Evolutionary conservation across 345 rosid species (phyloP), one percentile per base, ranked within the genome.

Genomic region (Stellera chamaejasme): DNA sequence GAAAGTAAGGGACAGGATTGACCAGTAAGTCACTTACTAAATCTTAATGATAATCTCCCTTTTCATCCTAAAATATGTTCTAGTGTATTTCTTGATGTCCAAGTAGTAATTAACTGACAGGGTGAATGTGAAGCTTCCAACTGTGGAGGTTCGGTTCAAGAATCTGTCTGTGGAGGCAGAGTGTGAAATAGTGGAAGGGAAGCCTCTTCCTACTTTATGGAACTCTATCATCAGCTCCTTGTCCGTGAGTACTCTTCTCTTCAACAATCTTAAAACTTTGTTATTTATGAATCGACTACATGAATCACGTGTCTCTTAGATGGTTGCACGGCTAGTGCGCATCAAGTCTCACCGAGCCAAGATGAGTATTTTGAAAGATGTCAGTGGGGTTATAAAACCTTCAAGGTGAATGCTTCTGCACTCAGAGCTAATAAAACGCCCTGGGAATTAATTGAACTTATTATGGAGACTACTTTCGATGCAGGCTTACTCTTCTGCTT

Each of bases 381-480:
- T 81, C 36, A 82, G 79, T 11, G 89, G 95, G 54, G 70, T 77
- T 69, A 61, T 86, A 59, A 82, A 75, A 44, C 95, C 88, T 13
- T 71, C 79, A 44, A 73, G 84, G 85, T 82, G 46, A 52, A 13
- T 26, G 27, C 0, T 27, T 27, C n/a, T 10, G 41, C 39, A 32
- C 39, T 4, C 7, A 2, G 9, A 5, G 39, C 39, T 19, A 19
- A 32, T 32, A 32, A 5, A 5, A 32, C 7, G 5, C 39, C 5
- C 5, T 32, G 9, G 39, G 9, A 32, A 32, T 32, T 32, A 32
- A 32, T 32, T 32, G 39, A 8, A 56, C 62, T 64, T 23, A 19
- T 43, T 11, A 25, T 13, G 32, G 39, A 36, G 12, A 32, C 48
- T 42, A 41, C 54, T 46, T 62, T 47, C 48, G 59, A 15, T 54